A percentile compares a stretch with the other conserved stretches of the same genome.
Conservation (phyloP, 2,329 filamentous ascomycete species). For the Cytospora chrysosperma region DNA sequence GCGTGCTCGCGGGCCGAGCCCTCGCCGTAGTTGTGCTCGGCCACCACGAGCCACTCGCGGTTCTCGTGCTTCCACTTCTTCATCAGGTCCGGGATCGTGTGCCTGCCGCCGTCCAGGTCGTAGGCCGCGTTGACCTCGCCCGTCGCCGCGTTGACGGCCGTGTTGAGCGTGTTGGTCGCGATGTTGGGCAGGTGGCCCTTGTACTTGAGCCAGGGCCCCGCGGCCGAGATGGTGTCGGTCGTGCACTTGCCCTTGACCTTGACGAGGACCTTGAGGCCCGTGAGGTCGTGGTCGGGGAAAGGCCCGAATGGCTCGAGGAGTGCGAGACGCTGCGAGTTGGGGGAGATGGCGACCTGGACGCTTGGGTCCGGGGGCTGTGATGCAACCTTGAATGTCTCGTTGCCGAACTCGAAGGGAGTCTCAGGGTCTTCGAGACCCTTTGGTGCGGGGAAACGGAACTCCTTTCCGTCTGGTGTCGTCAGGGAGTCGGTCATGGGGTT, state of each 20-base stretch:
- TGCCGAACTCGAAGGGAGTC: conserved; percentile 73
- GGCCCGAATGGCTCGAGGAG: conserved; percentile 85
- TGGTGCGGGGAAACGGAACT: conserved; percentile 83
- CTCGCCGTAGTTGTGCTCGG: conserved; percentile 95
- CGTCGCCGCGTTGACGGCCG: conserved; percentile 87
- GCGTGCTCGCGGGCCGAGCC: conserved; percentile 85
- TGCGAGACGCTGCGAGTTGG: conserved; percentile 86
- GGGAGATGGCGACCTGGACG: conserved; percentile 74
- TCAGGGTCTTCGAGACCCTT: conserved; percentile 64
- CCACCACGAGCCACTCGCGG: conserved; percentile 87
- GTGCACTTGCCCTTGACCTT: conserved; percentile 98
- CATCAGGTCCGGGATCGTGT: conserved; percentile 84
- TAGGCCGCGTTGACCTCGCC: conserved; percentile 91
- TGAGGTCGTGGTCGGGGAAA: conserved; percentile 76
- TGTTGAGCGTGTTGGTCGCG: conserved; percentile 94
- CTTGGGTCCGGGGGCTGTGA: conserved; percentile 69
- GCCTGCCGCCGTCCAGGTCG: conserved; percentile 72
- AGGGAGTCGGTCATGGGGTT: conserved; percentile 91
- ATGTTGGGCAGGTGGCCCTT: conserved; percentile 99
- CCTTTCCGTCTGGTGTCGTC: conserved; percentile 72
- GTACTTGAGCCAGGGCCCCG: conserved; percentile 97
- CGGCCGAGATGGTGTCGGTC: conserved; percentile 96
- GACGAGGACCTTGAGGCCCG: conserved; percentile 80
- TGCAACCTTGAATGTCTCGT: conserved; percentile 70
- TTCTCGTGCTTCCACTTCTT: conserved; percentile 75